phyloP scores from a whole-genome alignment of 2,329 filamentous ascomycete species.

The Bisporella sp. region DNA sequence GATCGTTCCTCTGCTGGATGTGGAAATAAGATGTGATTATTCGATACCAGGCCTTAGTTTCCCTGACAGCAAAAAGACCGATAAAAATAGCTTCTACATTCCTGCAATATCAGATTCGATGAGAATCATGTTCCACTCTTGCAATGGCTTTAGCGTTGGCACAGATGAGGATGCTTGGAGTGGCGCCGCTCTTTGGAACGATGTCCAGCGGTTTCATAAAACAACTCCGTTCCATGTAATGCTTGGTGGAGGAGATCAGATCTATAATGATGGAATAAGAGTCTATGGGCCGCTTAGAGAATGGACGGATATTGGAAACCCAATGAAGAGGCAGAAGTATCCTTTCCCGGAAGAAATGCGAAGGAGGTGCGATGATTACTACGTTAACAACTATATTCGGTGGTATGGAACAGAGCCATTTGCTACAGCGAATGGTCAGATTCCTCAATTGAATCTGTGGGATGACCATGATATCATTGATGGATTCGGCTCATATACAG shows the following conservation, averaged over 20 bases:
- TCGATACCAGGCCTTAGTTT: constrained; percentile 60
- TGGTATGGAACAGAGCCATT: constrained; percentile 84
- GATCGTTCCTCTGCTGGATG: constrained; percentile 62
- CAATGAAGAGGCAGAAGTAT: constrained; percentile 70
- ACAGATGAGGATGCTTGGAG: constrained; percentile 82
- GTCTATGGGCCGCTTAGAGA: constrained; percentile 72
- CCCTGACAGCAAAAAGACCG: constrained; percentile 46
- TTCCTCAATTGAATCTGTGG: constrained; percentile 96
- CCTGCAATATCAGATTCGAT: constrained; percentile 79
- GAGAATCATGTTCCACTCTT: constrained; percentile 98
- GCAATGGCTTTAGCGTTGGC: constrained; percentile 90
- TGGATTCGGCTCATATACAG: constrained; percentile 88
- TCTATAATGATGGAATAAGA: constrained; percentile 91
- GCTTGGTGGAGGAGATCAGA: constrained; percentile 88
- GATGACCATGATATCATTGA: constrained; percentile 94
- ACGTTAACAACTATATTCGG: constrained; percentile 80
- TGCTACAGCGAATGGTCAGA: constrained; percentile 78
- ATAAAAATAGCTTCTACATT: constrained; percentile 71
- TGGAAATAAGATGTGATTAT: constrained; percentile 75
- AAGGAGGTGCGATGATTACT: constrained; percentile 81
- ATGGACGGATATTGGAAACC: constrained; percentile 82
- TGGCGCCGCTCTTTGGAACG: constrained; percentile 90
- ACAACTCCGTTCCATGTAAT: constrained; percentile 89
- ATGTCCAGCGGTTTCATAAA: constrained; percentile 77
- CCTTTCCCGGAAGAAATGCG: constrained; percentile 75